Base-by-base conservation (phyloP, 768 basidiomycete species). In the Boletales sp. region DNA sequence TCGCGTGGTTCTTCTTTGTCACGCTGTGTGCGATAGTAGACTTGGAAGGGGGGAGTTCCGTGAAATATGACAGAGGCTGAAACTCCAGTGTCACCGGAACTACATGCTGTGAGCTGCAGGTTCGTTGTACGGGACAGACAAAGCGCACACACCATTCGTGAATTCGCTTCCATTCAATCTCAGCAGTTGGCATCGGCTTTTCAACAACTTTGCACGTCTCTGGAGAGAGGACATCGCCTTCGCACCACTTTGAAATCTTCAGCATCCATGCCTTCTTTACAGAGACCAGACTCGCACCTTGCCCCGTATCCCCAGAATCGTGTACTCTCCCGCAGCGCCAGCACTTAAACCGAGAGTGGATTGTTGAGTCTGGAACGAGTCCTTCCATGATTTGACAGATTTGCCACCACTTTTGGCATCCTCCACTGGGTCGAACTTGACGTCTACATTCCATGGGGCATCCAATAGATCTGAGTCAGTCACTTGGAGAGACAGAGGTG, bases 41-140 rank as follows among this genome's bases (percentile, higher is more conserved):
- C 81, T 43, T 79, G 77, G 79, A 97, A 97, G 7, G 94, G 94
- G 24, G 94, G 86, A 4, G 86, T 86, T 14, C 94, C 95, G 43
- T 86, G 87, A 43, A 98, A 76, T 50, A 94, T 79, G 43, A 97
- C 80, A 4, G 87, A 83, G 3, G 90, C 93, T 12, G 86, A 86
- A 41, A 95, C 90, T 8, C 95, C 94, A 15, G 89, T 93, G 59
- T 97, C 94, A 2, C 90, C 88, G 43, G 90, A 90, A 65, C 89
- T 92, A 55, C 31, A 39, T 35, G 37, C 1, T 44, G 7, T n/a
- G 11, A 48, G 52, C 12, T 52, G 29, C 21, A 24, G 38, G 24
- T 54, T 50, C 17, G 40, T 53, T 19, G 37, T 40, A 21, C 37
- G 31, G 12, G 52, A 52, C 8, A 47, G 37, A 40, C 32, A n/a